Evolutionary conservation across 495 filamentous ascomycete species (phyloP), one percentile per base, ranked within the genome.

Genomic region (Penicillium cataractarum): DNA sequence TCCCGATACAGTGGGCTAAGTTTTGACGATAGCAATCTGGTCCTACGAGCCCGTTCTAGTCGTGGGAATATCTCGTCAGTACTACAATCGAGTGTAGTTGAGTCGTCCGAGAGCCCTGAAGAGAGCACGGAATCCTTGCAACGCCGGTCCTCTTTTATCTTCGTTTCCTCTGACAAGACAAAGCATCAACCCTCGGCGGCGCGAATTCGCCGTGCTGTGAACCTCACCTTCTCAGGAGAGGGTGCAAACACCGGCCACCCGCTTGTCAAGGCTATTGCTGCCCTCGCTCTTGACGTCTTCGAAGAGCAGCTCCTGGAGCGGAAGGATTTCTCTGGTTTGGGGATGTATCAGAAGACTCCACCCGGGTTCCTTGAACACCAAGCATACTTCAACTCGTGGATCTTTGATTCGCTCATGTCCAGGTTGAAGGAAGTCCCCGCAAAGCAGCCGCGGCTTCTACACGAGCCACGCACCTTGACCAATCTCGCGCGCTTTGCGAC

Each of bases 361-460:
- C 90, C 95, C 5, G 92, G 94, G 2, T 96, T 94, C 69, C 84
- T 92, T 67, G 94, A 97, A 68, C 91, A 97, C 65, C 93, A 97
- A 64, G 92, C 93, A 6, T 94, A 91, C 71, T 97, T 98, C 68
- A 91, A 93, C 72, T 96, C 96, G 0, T 97, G 94, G 76, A 73
- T 98, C 13, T 80, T 97, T 17, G 84, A 86, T 33, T 89, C 88
- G 57, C 86, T 90, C 9, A 81, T 98, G 46, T 86, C 87, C 8
- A 85, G 89, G 49, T 72, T 97, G 49, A 83, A 83, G 48, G 90
- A 86, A 62, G 77, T 84, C 9, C 79, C 97, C 22, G 84, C 90
- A 59, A 80, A 91, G 10, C 83, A 92, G 59, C 87, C 88, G 68
- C 85, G 86, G 42, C 73, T 87, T 8, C 80, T 98, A n/a, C 83